These are phyloP conservation scores for Fusarium oligoseptatum DNA, from an alignment of 2,329 filamentous ascomycete species.

Conservation along the genomic window DNA sequence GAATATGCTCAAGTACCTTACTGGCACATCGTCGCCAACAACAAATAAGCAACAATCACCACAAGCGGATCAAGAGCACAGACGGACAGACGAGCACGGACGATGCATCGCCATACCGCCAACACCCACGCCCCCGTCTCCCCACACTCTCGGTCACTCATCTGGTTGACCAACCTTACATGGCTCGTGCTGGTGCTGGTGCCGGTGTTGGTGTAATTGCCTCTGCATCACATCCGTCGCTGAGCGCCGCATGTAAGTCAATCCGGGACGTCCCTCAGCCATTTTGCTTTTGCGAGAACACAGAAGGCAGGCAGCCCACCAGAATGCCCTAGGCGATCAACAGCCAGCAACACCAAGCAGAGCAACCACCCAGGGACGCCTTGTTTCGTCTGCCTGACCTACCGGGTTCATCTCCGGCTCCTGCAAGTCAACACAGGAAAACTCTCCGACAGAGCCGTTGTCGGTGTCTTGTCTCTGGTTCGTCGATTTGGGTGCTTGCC, in stretches of 20 bases:
- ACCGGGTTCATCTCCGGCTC: slow-evolving; percentile 27
- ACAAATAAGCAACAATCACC: background rate
- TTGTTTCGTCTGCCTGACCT: slow-evolving; percentile 24
- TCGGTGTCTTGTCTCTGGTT: slow-evolving; percentile 1
- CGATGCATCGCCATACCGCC: slow-evolving; percentile 19
- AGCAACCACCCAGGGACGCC: slow-evolving; percentile 20
- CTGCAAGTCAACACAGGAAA: slow-evolving; percentile 20
- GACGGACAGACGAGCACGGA: slow-evolving; percentile 7
- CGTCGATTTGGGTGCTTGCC: slow-evolving; percentile 13
- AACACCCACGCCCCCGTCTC: slow-evolving; percentile 22
- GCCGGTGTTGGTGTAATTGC: slow-evolving; percentile 13
- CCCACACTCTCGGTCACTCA: slow-evolving; percentile 31
- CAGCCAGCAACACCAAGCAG: slow-evolving; percentile 15
- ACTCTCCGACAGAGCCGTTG: slow-evolving; percentile 20
- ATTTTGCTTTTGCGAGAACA: slow-evolving; percentile 2
- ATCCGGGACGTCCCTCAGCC: slow-evolving; percentile 1
- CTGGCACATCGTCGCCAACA: background rate
- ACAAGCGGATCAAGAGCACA: slow-evolving; percentile 23
- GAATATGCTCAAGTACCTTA: background rate
- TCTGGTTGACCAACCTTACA: slow-evolving; percentile 15
- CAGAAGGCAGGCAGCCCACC: slow-evolving; percentile 11
- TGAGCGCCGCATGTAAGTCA: background rate
- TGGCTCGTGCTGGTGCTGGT: background rate
- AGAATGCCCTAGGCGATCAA: slow-evolving; percentile 5
- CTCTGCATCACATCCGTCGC: slow-evolving; percentile 9